Conservation (phyloP, 495 filamentous ascomycete genomes). For the Talaromyces proteolyticus region DNA sequence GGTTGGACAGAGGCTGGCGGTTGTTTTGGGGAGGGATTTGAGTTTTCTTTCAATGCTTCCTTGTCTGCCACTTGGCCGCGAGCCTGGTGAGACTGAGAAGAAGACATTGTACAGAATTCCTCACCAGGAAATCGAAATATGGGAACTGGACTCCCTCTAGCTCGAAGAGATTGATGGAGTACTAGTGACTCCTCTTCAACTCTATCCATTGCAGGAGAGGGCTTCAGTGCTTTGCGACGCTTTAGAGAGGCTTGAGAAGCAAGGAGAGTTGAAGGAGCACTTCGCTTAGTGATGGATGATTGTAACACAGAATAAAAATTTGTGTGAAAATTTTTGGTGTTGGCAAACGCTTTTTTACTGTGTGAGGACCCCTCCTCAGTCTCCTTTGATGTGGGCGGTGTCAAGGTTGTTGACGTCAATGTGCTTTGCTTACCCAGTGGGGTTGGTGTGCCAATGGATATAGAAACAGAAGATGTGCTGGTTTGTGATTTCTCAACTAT, state of each 20-base stretch:
- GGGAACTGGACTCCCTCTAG: slow-evolving; percentile 3
- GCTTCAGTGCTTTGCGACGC: neutral
- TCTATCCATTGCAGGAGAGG: neutral
- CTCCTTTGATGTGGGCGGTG: slow-evolving; percentile 1
- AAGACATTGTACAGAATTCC: neutral
- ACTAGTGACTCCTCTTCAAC: neutral
- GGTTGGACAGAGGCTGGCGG: neutral
- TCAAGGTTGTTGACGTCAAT: neutral
- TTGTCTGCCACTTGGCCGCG: neutral
- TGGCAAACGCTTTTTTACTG: neutral
- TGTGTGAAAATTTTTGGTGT: neutral
- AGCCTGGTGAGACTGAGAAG: neutral
- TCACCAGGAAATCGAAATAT: neutral
- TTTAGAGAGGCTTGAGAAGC: neutral
- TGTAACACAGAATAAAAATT: neutral
- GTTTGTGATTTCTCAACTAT: slow-evolving; percentile 18
- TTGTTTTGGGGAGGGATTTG: neutral
- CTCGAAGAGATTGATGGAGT: slow-evolving; percentile 1
- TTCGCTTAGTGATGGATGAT: neutral
- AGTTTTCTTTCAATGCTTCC: neutral
- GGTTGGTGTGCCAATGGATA: too few relatives aligned
- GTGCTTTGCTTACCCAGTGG: too few relatives aligned
- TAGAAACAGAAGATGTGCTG: neutral
- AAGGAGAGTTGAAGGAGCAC: neutral
- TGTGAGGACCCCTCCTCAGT: neutral